These are phyloP conservation scores for Aureobasidium sp. DNA, from an alignment of 2,329 filamentous ascomycete species.

Conservation along the genomic window DNA sequence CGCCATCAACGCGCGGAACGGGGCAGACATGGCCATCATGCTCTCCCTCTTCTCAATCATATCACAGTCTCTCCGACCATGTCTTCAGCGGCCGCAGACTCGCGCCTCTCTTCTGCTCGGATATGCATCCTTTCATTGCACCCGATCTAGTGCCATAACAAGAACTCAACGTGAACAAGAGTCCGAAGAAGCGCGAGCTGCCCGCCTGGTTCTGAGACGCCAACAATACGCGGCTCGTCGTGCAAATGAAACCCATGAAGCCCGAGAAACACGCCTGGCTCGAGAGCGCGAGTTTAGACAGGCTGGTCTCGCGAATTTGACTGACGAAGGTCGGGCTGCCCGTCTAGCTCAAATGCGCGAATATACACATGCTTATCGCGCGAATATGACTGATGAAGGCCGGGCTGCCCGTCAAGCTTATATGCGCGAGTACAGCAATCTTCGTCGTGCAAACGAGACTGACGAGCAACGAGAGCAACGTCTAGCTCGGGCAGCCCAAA, in stretches of 20 bases:
- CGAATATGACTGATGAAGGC: too few relatives aligned
- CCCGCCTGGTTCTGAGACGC: background rate
- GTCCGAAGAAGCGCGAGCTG: background rate
- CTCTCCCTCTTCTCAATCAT: background rate
- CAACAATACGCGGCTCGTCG: background rate
- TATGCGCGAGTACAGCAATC: too few relatives aligned
- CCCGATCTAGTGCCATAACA: background rate
- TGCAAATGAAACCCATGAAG: background rate
- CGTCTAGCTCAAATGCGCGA: too few relatives aligned
- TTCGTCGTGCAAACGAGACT: background rate
- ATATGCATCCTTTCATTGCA: background rate
- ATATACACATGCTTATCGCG: too few relatives aligned
- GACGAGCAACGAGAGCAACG: background rate
- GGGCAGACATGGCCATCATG: background rate
- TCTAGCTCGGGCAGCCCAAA: too few relatives aligned
- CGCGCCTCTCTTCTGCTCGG: background rate
- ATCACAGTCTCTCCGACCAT: background rate
- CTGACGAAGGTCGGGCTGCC: too few relatives aligned
- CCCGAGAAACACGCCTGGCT: too few relatives aligned
- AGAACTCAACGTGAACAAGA: background rate
- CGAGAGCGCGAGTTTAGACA: too few relatives aligned
- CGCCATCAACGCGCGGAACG: too few relatives aligned
- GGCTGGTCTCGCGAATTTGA: too few relatives aligned
- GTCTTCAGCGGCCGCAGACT: background rate
- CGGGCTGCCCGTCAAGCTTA: too few relatives aligned